phyloP scores from a whole-genome alignment of 129 eudicot genomes.

The Smallanthus sonchifolius region DNA sequence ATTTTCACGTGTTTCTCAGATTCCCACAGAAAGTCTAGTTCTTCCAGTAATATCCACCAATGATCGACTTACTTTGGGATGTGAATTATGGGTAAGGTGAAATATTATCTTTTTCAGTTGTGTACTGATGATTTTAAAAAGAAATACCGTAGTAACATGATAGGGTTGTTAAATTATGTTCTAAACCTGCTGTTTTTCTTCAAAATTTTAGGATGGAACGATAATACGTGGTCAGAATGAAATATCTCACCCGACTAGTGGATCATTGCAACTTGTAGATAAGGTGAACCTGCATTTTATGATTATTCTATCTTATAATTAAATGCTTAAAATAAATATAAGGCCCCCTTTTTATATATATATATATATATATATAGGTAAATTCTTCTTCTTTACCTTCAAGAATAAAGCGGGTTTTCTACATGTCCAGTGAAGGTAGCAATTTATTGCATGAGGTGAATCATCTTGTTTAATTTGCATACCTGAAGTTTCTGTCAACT shows the following conservation, averaged over 20 bases:
- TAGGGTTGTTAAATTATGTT: too few species aligned
- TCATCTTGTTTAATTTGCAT: neutral
- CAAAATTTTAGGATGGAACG: constrained; percentile 69
- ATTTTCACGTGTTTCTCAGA: constrained; percentile 93
- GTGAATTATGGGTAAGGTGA: constrained; percentile 83
- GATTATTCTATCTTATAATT: neutral
- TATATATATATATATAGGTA: constrained; percentile 48
- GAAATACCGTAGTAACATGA: neutral
- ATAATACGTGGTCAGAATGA: constrained; percentile 93
- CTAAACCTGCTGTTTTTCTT: constrained; percentile 5
- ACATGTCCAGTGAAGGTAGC: constrained; percentile 97
- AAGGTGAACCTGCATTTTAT: constrained; percentile 43
- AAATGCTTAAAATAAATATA: neutral
- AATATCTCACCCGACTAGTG: constrained; percentile 89
- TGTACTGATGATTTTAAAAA: neutral
- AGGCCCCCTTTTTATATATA: neutral
- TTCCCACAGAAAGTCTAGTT: constrained; percentile 82
- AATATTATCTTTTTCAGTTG: neutral
- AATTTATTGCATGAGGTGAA: constrained; percentile 83
- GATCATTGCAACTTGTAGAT: constrained; percentile 62
- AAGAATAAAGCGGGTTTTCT: constrained; percentile 80
- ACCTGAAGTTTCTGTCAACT: neutral
- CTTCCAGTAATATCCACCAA: constrained; percentile 96
- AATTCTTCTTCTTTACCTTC: constrained; percentile 62
- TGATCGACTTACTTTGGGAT: constrained; percentile 94